Conservation (phyloP, 768 basidiomycete species). For the Phlebiopsis flavidoalba region DNA sequence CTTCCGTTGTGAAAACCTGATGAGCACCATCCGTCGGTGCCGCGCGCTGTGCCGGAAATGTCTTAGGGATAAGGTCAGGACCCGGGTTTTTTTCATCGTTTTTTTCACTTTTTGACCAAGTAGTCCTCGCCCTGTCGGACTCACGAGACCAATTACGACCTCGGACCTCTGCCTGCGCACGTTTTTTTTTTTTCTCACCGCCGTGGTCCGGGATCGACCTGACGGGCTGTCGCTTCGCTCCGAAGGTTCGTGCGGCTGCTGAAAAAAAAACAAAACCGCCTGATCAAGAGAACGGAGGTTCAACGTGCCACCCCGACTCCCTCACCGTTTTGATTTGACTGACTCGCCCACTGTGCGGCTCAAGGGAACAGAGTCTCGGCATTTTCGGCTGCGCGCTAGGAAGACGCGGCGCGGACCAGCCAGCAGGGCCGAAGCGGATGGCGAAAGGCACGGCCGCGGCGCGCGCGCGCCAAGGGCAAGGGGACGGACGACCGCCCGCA, state of each 20-base stretch:
- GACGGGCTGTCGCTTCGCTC: constrained; percentile 75
- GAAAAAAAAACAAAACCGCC: no score
- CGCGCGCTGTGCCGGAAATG: constrained; percentile 74
- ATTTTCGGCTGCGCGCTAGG: constrained; percentile 78
- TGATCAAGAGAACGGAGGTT: constrained; percentile 94
- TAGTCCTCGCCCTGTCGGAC: constrained; percentile 6
- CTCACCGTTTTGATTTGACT: constrained; percentile 85
- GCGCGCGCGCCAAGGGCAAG: constrained; percentile 51
- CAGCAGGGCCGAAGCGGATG: constrained; percentile 29
- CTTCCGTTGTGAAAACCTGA: constrained; percentile 88
- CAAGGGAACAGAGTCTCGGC: constrained; percentile 77
- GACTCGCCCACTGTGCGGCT: constrained; percentile 79
- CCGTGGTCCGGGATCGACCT: constrained; percentile 80
- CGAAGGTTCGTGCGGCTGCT: constrained; percentile 87
- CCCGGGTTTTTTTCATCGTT: no score
- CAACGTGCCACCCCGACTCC: constrained; percentile 83
- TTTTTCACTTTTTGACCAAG: constrained; percentile 7
- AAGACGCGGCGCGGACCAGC: constrained; percentile 58
- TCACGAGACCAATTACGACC: constrained; percentile 44
- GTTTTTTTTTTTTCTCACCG: no score
- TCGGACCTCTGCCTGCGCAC: constrained; percentile 84
- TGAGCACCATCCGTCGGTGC: constrained; percentile 82
- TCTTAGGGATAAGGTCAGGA: constrained; percentile 84
- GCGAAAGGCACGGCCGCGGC: constrained; percentile 38
- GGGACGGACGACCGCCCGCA: constrained; percentile 59